Conservation (phyloP, 2,329 filamentous ascomycete species). For the Arthroderma uncinatum region DNA sequence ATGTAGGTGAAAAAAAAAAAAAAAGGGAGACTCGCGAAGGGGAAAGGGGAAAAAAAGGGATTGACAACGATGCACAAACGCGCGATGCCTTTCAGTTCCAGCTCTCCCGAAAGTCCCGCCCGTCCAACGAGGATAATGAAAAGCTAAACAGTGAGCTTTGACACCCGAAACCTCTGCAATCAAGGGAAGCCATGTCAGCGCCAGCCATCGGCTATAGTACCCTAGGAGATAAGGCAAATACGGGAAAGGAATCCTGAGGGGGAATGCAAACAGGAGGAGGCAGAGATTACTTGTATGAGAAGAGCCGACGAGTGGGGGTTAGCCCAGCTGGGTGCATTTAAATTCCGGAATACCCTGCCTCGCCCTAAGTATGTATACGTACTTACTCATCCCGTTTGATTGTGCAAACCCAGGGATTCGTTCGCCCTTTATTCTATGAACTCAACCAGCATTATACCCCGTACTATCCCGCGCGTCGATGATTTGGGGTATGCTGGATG, state of each 20-base stretch:
- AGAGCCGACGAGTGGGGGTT: slow-evolving; percentile 1
- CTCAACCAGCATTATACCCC: not conserved
- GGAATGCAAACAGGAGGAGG: not conserved
- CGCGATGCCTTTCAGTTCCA: not conserved
- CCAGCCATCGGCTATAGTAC: slow-evolving; percentile 4
- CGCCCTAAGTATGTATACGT: not conserved
- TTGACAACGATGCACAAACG: slow-evolving; percentile 4
- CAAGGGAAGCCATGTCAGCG: slow-evolving; percentile 2
- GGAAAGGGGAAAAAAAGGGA: too few species aligned
- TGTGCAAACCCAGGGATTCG: slow-evolving; percentile 1
- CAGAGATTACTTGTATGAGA: not conserved
- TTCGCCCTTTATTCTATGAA: not conserved
- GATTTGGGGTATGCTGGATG: not conserved
- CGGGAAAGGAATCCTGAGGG: slow-evolving; percentile 1
- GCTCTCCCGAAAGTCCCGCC: not conserved
- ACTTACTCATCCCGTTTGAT: slow-evolving; percentile 4
- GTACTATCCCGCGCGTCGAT: slow-evolving; percentile 3
- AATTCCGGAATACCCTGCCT: slow-evolving; percentile 5
- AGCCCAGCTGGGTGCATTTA: not conserved
- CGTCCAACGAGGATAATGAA: not conserved
- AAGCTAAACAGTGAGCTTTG: slow-evolving; percentile 1
- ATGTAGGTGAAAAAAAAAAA: not conserved
- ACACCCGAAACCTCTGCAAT: slow-evolving; percentile 5
- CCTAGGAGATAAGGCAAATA: slow-evolving; percentile 1
- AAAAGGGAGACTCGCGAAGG: not conserved